Conservation (phyloP, 2,329 filamentous ascomycete genomes). For the Ceratocystis variospora region DNA sequence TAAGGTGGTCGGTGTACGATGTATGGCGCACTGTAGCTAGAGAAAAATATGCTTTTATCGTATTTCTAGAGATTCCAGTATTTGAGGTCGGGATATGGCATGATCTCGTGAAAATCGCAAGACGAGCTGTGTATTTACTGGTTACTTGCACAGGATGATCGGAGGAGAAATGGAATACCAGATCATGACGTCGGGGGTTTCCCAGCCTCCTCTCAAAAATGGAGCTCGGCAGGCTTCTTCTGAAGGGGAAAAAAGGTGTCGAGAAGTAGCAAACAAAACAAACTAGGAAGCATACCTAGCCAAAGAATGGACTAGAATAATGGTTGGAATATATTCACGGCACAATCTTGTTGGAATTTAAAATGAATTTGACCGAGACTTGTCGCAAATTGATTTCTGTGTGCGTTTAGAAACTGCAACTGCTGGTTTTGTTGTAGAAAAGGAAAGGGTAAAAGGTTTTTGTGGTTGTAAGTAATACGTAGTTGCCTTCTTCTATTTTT, state of each 20-base stretch:
- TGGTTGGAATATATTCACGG: neutral
- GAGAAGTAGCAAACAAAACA: slow-evolving; percentile 2
- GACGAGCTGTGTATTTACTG: neutral
- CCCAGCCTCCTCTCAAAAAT: slow-evolving; percentile 13
- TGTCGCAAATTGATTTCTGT: neutral
- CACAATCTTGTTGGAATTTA: neutral
- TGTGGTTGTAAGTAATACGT: neutral
- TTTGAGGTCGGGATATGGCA: neutral
- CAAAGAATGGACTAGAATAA: slow-evolving; percentile 10
- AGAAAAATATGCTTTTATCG: neutral
- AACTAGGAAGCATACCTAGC: slow-evolving; percentile 9
- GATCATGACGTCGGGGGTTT: slow-evolving; percentile 4
- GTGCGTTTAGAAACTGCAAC: neutral
- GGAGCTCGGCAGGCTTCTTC: slow-evolving; percentile 9
- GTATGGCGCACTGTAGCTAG: neutral
- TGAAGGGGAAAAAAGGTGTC: slow-evolving; percentile 11
- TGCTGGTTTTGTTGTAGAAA: neutral
- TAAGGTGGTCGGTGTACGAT: neutral
- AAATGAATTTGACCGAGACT: neutral
- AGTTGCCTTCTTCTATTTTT: neutral
- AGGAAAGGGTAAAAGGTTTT: neutral
- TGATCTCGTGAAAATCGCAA: neutral
- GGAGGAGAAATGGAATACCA: slow-evolving; percentile 7
- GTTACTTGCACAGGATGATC: slow-evolving; percentile 8
- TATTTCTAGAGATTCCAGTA: neutral